Conservation (phyloP, 208 protist species). For the Naegleria fowleri region DNA sequence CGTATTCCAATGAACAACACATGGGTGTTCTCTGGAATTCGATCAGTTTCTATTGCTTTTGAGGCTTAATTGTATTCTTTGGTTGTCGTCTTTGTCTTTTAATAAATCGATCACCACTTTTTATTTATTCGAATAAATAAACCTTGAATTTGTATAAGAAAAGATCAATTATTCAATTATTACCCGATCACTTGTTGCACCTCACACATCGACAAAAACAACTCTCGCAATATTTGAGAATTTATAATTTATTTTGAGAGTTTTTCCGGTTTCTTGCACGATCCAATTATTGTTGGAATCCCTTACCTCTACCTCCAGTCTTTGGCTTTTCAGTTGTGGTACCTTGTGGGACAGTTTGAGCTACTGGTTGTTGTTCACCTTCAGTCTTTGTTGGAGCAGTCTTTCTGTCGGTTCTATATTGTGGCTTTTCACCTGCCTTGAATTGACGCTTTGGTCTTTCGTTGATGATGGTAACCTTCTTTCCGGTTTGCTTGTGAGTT, state of each 20-base stretch:
- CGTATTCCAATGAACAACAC: constrained; percentile 73
- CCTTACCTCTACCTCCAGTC: constrained; percentile 6
- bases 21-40: constrained; percentile 82
- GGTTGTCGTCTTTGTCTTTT: too few species aligned
- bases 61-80: constrained; percentile 13
- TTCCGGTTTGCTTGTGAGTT: background rate
- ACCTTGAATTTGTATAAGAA: too few species aligned
- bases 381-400: background rate
- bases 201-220: background rate
- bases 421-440: background rate
- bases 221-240: too few species aligned
- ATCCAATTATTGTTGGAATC: constrained; percentile 4
- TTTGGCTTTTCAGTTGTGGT: constrained; percentile 12
- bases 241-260: background rate
- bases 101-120: too few species aligned
- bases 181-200: too few species aligned
- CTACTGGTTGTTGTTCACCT: background rate
- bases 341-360: background rate
- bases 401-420: background rate
- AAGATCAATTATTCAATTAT: too few species aligned
- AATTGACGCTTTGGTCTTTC: background rate
- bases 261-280: background rate
- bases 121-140: too few species aligned
- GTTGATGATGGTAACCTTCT: background rate
- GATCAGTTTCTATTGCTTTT: background rate